Evolutionary conservation across 176 grass and related monocot species (phyloP).

Genomic region (Otatea glauca): DNA sequence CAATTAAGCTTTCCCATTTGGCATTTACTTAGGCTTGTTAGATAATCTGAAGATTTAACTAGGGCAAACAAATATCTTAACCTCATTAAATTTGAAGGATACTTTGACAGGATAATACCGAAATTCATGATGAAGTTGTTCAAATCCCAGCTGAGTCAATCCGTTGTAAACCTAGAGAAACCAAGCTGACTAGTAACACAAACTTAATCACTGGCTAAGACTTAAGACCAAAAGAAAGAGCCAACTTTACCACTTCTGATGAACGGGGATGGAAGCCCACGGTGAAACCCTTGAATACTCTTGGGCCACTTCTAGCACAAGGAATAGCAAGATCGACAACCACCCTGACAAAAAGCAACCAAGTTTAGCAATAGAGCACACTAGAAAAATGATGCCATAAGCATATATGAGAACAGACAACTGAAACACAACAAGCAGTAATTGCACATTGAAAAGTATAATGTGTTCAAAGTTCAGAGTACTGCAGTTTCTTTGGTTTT

Average conservation of each 20-base stretch:
- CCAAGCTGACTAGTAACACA: slow-evolving; percentile 21
- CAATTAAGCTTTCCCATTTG: neutral
- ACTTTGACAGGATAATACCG: slow-evolving; percentile 53
- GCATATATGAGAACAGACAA: slow-evolving; percentile 25
- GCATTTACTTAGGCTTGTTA: neutral
- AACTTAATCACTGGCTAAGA: neutral
- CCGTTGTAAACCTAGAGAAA: slow-evolving; percentile 80
- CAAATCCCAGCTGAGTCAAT: slow-evolving; percentile 85
- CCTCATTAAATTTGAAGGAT: slow-evolving; percentile 21
- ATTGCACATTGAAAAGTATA: slow-evolving; percentile 17
- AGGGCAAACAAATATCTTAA: neutral
- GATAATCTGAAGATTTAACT: slow-evolving; percentile 16
- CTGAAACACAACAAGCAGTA: neutral
- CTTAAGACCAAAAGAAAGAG: slow-evolving; percentile 25
- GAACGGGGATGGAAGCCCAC: slow-evolving; percentile 86
- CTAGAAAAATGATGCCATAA: slow-evolving; percentile 10
- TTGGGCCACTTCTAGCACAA: slow-evolving; percentile 73
- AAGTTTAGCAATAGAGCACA: neutral
- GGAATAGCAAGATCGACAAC: slow-evolving; percentile 75
- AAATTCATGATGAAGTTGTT: slow-evolving; percentile 68
- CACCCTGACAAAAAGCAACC: slow-evolving; percentile 54
- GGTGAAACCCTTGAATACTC: slow-evolving; percentile 86
- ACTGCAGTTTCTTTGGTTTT: slow-evolving; percentile 11
- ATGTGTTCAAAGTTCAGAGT: slow-evolving; percentile 7
- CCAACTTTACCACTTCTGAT: slow-evolving; percentile 77